Evolutionary conservation across 192 early-diverging fungal species (phyloP).

Genomic region (Coemansia sp.): DNA sequence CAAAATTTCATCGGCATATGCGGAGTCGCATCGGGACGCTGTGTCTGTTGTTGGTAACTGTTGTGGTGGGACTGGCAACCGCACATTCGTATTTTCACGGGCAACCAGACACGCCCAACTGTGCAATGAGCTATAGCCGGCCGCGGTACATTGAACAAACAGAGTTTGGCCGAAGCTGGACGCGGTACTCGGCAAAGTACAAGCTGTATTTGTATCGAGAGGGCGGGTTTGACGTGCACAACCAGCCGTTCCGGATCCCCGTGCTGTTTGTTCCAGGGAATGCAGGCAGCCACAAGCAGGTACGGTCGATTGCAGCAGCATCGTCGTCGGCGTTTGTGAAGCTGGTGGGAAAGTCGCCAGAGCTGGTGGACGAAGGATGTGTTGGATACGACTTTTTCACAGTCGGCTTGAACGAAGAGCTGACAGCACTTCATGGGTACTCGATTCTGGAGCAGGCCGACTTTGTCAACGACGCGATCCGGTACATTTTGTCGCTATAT

Average conservation of each 20-base stretch:
- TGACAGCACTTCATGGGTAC: slow-evolving; percentile 85
- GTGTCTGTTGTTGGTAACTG: slow-evolving; percentile 18
- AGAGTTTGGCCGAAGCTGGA: slow-evolving; percentile 41
- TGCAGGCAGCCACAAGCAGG: slow-evolving; percentile 90
- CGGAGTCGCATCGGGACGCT: slow-evolving; percentile 7
- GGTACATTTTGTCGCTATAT: slow-evolving; percentile 75
- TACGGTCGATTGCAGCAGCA: slow-evolving; percentile 79
- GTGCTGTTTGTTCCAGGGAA: slow-evolving; percentile 94
- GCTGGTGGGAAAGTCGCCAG: slow-evolving; percentile 15
- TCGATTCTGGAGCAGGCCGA: slow-evolving; percentile 82
- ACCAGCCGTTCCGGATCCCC: slow-evolving; percentile 70
- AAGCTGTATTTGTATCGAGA: slow-evolving; percentile 75
- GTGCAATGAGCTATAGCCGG: slow-evolving; percentile 62
- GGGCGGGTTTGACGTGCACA: slow-evolving; percentile 46
- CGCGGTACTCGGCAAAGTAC: slow-evolving; percentile 73
- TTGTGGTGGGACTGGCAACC: slow-evolving; percentile 19
- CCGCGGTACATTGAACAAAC: slow-evolving; percentile 55
- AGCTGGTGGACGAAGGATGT: slow-evolving; percentile 24
- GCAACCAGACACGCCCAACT: slow-evolving; percentile 58
- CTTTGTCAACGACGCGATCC: slow-evolving; percentile 78
- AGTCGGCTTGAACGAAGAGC: slow-evolving; percentile 86
- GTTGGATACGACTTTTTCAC: slow-evolving; percentile 56
- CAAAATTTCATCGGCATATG: neutral
- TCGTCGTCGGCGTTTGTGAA: slow-evolving; percentile 62
- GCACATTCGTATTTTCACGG: slow-evolving; percentile 65